Conservation (phyloP, 495 filamentous ascomycete genomes). For the Diplogelasinospora grovesii region DNA sequence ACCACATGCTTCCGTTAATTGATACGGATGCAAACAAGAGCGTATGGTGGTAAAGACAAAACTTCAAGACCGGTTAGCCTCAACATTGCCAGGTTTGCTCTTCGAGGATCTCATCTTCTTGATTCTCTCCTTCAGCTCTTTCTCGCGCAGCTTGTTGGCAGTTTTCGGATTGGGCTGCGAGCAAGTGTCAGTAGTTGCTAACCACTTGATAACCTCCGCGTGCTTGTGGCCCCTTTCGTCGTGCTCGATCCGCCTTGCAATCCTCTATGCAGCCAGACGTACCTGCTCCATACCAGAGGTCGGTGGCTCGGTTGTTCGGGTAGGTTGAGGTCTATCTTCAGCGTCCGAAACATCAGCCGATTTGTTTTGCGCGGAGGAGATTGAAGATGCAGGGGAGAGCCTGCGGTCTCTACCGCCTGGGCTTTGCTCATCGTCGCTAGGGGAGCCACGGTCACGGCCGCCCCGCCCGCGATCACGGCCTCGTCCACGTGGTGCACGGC, state of each 20-base stretch:
- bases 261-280: constrained; percentile 24
- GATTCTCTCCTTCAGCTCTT: constrained; percentile 59
- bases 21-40: background rate
- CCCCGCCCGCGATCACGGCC: too few relatives aligned
- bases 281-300: constrained; percentile 31
- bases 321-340: constrained; percentile 43
- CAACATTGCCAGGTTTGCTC: constrained; percentile 35
- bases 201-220: too few relatives aligned
- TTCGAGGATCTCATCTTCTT: constrained; percentile 55
- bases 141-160: constrained; percentile 55
- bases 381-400: constrained; percentile 43
- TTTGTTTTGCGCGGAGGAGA: constrained; percentile 42
- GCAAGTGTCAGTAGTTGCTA: background rate
- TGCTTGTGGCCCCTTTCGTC: too few relatives aligned
- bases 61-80: constrained; percentile 40
- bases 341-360: constrained; percentile 58
- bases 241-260: constrained; percentile 5
- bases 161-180: constrained; percentile 24
- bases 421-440: constrained; percentile 3
- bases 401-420: constrained; percentile 12
- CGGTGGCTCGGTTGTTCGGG: constrained; percentile 22
- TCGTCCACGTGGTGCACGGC: constrained; percentile 48
- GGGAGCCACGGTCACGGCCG: constrained; percentile 31
- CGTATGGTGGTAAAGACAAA: constrained; percentile 7
- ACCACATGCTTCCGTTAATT: too few relatives aligned